Evolutionary conservation across 495 filamentous ascomycete species (phyloP), one percentile per base, ranked within the genome.

Genomic region (Neurospora pannonica): DNA sequence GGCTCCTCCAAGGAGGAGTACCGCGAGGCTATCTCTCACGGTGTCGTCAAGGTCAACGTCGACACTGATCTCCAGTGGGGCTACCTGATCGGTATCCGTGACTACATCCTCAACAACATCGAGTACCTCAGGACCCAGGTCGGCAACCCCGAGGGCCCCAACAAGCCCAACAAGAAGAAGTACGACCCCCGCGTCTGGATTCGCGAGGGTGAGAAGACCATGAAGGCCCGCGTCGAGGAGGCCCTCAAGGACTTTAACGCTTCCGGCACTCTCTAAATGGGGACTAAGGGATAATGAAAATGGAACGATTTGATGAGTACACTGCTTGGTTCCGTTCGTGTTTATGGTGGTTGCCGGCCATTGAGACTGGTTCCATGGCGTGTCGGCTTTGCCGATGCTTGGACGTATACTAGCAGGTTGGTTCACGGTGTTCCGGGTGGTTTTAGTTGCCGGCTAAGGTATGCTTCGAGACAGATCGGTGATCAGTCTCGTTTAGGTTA

Each of bases 41-140:
- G 96, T 85, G 97, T 99, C 75, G 92, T 97, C 86, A 99, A 99
- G 91, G 96, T 99, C 85, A 94, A 94, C 85, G 84, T 99, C 75
- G 97, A 84, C 78, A 98, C 96, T 37, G 93, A 95, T 77, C 83
- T 95, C 72, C 93, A 94, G 83, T 94, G 87, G 81, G 93, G 94
- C 21, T 98, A 98, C 89, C 85, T 97, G 54, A 85, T 85, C 74
- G 96, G 96, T 83, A 90, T 97, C 86, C 92, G 78, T 79, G 95
- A 98, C 86, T 98, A 94, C 87, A 87, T 98, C 77, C 84, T 93
- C 75, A 92, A 89, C 79, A 98, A 98, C 88, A 94, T 97, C 89
- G 95, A 98, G 75, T 98, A 98, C 87, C 82, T 99, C 76, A 85
- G 87, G 85, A 86, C 86, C 39, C 89, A 91, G 77, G 92, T 98